Base-by-base conservation (phyloP, 31 red algal genomes). In the Odonthalia washingtoniensis region DNA sequence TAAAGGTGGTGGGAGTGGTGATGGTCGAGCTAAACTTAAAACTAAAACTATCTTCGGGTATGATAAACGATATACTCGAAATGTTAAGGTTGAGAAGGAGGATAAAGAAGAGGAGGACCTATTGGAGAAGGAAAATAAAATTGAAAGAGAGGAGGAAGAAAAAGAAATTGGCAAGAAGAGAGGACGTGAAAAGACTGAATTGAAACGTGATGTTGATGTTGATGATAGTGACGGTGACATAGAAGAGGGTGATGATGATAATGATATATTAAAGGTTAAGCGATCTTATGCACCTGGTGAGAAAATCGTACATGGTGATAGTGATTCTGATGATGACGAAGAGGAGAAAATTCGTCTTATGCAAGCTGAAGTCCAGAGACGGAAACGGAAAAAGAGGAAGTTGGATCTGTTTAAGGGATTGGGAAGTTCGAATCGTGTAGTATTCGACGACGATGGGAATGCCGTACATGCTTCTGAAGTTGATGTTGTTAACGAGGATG, bases 1-100 rank as follows among this genome's bases (percentile, higher is more conserved):
- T 45, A 40, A 40, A 3, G 70, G 64, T 4, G 30, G n/a, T 2
- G 41, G 26, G 34, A 12, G 31, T 40, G 41, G 35, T 4, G 4
- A 45, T 1, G 42, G 27, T n/a, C 27, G 37, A 61, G 66, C 40
- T 30, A 80, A 76, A 46, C 38, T 42, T 4, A 84, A 85, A 52
- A 60, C 34, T 5, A 90, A 85, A 24, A 87, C 90, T 16, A 89
- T 96, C 27, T 96, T 92, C 83, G 94, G 94, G 5, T 96, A 96
- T 65, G 26, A 17, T 24, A 40, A 61, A 36, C 66, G 66, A 70
- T 30, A 36, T 33, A 12, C 28, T 12, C 17, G 24, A 26, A 3
- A 30, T 46, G 24, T 21, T 21, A 5, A 83, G 9, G 0, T 21
- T 70, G 57, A n/a, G 78, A 9, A 84, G 21, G 65, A 84, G 12